Base-by-base conservation (phyloP, 352 stramenopile genomes). In the Globisporangium acanthophoron region DNA sequence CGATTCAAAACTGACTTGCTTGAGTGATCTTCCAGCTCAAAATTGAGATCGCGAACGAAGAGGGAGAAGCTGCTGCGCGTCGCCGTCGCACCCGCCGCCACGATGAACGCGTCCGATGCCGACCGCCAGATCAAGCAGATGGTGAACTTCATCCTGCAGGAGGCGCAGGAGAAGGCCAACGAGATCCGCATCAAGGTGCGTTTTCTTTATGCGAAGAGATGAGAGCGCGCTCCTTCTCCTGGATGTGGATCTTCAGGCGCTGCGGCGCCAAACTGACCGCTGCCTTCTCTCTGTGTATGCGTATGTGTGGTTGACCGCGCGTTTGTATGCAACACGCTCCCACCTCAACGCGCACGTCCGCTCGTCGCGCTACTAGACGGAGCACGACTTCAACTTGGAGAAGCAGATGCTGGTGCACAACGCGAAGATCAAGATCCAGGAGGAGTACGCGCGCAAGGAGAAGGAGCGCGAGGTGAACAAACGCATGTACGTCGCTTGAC, bases 91-190 rank as follows among this genome's bases (percentile, higher is more conserved):
- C 27, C 20, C 29, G 40, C 29, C 24, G 64, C 16, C 61, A 78
- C 54, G 53, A 95, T 95, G 85, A 95, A 89, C 72, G 76, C 78
- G 50, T 80, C 67, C 56, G 85, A 95, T 78, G 81, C 80, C 53
- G 76, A 94, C 78, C 81, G 84, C 59, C 84, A 91, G 76, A 98
- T 98, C 76, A 90, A 96, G 65, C 92, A 98, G 77, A 98, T 98
- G 93, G 92, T 96, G 67, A 99, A 99, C 71, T 99, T 99, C 79
- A 99, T 99, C 78, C 86, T 99, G 64, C 96, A 99, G 84, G 97
- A 99, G 80, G 97, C 97, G 50, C 96, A 98, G 65, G 97, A 99
- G 79, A 99, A 99, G 82, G 96, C 96, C 55, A 99, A 99, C 62
- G 97, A 99, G 82, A 98, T 99, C 69, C 91, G 92, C 70, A 96